Conservation (phyloP, 2,329 filamentous ascomycete species). For the Aspergillus sp. region DNA sequence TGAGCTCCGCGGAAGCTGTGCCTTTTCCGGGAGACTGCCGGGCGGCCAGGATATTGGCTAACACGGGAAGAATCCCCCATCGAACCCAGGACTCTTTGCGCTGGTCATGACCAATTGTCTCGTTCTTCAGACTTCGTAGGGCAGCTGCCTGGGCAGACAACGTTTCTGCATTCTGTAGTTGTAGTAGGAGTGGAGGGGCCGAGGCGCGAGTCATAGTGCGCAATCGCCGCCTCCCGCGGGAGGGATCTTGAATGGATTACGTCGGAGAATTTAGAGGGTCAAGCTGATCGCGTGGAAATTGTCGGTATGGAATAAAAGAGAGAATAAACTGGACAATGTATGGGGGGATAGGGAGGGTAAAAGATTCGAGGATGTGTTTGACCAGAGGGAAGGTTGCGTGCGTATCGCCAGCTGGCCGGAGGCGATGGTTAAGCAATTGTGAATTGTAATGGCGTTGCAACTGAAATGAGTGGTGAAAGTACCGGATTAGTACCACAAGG, state of each 20-base stretch:
- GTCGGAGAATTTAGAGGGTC: background rate
- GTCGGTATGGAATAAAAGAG: background rate
- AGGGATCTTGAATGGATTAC: constrained; percentile 12
- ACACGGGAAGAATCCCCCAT: constrained; percentile 62
- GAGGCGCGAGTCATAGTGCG: constrained; percentile 57
- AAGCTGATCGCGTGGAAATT: background rate
- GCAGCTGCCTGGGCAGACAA: constrained; percentile 51
- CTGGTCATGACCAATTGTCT: constrained; percentile 82
- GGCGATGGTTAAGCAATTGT: background rate
- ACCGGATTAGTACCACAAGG: background rate
- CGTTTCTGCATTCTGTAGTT: constrained; percentile 57
- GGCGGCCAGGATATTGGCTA: constrained; percentile 52
- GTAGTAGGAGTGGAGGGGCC: constrained; percentile 56
- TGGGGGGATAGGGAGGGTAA: background rate
- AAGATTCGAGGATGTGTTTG: background rate
- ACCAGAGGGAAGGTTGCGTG: background rate
- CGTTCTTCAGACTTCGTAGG: constrained; percentile 79
- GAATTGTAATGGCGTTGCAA: background rate
- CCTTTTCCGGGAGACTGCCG: constrained; percentile 43
- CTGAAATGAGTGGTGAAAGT: background rate
- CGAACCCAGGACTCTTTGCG: constrained; percentile 79
- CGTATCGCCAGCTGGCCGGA: background rate
- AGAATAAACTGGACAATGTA: background rate
- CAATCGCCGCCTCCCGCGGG: constrained; percentile 34
- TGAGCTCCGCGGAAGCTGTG: constrained; percentile 28